Evolutionary conservation across 225 moss, liverwort and hornwort species (phyloP), one percentile per base, ranked within the genome.

Genomic region (Climacium dendroides): DNA sequence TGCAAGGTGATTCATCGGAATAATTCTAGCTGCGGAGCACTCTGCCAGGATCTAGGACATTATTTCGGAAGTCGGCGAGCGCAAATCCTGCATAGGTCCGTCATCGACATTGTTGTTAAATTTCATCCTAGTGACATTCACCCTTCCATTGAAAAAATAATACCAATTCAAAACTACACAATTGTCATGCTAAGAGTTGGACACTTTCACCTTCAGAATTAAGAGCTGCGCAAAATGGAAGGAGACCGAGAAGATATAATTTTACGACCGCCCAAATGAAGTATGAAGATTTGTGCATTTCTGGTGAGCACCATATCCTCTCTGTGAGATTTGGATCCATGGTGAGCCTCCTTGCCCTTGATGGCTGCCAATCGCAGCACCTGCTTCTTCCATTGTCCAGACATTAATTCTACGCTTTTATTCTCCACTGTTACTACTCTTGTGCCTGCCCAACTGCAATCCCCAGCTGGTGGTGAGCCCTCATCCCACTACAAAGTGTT

Each of bases 1-100:
- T 87, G 88, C 91, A 94, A 53, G 94, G 94, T 57, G 73, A 64
- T 80, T 74, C 88, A 41, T 90, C 93, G n/a, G 91, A 87, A 64
- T 64, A 59, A 78, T 92, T 92, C 94, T 90, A 93, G 90, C 85
- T 89, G 50, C 83, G 72, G 62, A 94, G 89, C 60, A 72, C 39
- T 78, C 89, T 85, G 58, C 65, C 39, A 64, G 90, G 86, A 72
- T 90, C 94, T 59, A 86, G 82, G 60, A 94, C 67, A 43, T 65
- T 53, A 8, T 74, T 88, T 32, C 88, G 90, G 58, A 93, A 91
- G 65, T 89, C 90, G 19, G 75, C 81, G 20, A 94, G 89, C 48
- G 91, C 94, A 74, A 87, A 62, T 59, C 94, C 94, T 94, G 92
- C 87, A 85, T 43, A 64, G 30, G 71, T 57, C 65, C 30, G 77